Base-by-base conservation (phyloP, 768 basidiomycete species). In the Russula vinacea region DNA sequence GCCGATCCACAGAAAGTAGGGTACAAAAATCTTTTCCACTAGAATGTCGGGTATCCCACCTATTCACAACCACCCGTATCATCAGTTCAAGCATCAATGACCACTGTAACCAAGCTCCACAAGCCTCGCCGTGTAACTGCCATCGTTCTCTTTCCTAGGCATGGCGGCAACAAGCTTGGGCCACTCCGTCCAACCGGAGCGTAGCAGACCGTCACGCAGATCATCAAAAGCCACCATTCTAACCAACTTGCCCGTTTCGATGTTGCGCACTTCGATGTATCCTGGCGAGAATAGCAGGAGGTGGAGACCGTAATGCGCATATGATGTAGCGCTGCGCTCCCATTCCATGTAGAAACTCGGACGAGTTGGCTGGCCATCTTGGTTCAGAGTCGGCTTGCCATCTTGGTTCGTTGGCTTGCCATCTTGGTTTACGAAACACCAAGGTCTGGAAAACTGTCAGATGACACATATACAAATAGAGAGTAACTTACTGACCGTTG, bases 61-160 rank as follows among this genome's bases (percentile, higher is more conserved):
- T 9, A 3, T 5, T 13, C 47, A 13, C n/a, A 11, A 47, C 42
- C 44, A 45, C 1, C 13, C 24, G 24, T 2, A 52, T 19, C 19
- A 50, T n/a, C 5, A n/a, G 22, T 19, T 53, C 24, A 56, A 60
- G 70, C 71, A 40, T 73, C 70, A 52, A 87, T 73, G 68, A 87
- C 87, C 42, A 80, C 73, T 11, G 90, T 92, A 85, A 33, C 83
- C 74, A 44, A 92, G 74, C 71, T 92, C 88, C 1, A 86, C 56
- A n/a, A 56, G 42, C 5, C 2, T 56, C 26, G 44, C 26, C 1
- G 16, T 29, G 11, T 42, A 26, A 11, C 29, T 8, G 17, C 42
- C 56, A 56, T 56, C 42, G 5, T 14, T n/a, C 17, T 11, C 56
- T 11, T 19, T 29, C 17, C 26, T 29, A 7, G 26, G 4, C 1